These are phyloP conservation scores for Pulveroboletus frians DNA, from an alignment of 768 basidiomycete species.

Conservation along the genomic window DNA sequence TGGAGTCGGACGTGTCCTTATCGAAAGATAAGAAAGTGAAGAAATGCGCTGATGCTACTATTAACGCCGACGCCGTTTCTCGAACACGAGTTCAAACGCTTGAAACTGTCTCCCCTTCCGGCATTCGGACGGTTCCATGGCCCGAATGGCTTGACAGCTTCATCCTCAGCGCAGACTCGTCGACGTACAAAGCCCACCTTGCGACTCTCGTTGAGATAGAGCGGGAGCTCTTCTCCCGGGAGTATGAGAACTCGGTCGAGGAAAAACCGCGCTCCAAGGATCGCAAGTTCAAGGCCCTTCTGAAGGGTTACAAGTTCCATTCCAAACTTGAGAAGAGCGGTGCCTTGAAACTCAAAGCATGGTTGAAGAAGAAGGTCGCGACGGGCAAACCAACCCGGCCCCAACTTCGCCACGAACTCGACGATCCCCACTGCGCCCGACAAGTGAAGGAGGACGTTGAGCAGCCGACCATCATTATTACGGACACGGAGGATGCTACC, in stretches of 20 bases:
- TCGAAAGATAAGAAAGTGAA: conserved; percentile 17
- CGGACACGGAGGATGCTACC: conserved; percentile 21
- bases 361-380: conserved; percentile 58
- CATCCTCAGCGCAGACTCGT: conserved; percentile 31
- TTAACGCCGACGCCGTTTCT: conserved; percentile 17
- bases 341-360: conserved; percentile 51
- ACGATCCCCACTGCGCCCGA: conserved; percentile 34
- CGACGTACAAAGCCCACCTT: conserved; percentile 34
- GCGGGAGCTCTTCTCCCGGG: conserved; percentile 28
- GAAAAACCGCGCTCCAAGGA: conserved; percentile 30
- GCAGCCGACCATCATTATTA: conserved; percentile 17
- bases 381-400: conserved; percentile 35
- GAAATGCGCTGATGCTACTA: conserved; percentile 14
- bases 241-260: conserved; percentile 16
- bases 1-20: conserved; percentile 22
- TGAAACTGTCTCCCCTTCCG: conserved; percentile 19
- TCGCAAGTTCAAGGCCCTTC: conserved; percentile 36
- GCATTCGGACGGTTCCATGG: conserved; percentile 33
- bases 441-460: conserved; percentile 28
- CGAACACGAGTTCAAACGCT: conserved; percentile 1
- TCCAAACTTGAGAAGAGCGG: conserved; percentile 32
- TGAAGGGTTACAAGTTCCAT: conserved; percentile 40
- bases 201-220: conserved; percentile 35
- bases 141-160: conserved; percentile 38
- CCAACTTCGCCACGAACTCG: conserved; percentile 39